Evolutionary conservation across 768 basidiomycete species (phyloP).

Genomic region (Antrodiella citrinella): DNA sequence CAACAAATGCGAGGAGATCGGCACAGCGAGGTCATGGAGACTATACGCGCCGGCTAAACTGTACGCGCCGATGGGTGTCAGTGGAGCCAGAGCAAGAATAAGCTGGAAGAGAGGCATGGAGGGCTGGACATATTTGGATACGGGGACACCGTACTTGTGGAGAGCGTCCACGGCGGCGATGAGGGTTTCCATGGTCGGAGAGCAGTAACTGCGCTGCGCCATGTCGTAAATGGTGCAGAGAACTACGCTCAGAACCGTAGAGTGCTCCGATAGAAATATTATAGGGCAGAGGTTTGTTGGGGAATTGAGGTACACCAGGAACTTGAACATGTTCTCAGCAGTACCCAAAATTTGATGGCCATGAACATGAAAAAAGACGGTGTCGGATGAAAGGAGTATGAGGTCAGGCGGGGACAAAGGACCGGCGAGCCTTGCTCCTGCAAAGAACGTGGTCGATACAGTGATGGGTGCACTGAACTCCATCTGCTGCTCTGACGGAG

Average conservation of each 20-base stretch:
- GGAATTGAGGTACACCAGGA: slow-evolving; percentile 40
- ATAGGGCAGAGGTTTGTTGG: slow-evolving; percentile 37
- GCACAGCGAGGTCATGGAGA: slow-evolving; percentile 65
- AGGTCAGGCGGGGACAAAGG: slow-evolving; percentile 46
- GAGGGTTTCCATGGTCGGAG: slow-evolving; percentile 56
- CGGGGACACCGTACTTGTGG: slow-evolving; percentile 52
- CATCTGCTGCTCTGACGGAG: slow-evolving; percentile 8
- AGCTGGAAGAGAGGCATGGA: slow-evolving; percentile 47
- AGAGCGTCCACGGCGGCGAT: slow-evolving; percentile 48
- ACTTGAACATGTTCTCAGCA: slow-evolving; percentile 59
- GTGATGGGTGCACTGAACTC: slow-evolving; percentile 43
- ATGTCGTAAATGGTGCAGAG: slow-evolving; percentile 67
- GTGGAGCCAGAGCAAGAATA: slow-evolving; percentile 59
- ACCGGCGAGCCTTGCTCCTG: slow-evolving; percentile 50
- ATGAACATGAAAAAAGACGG: slow-evolving; percentile 82
- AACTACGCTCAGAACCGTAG: slow-evolving; percentile 60
- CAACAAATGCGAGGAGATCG: slow-evolving; percentile 67
- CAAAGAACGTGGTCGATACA: slow-evolving; percentile 78
- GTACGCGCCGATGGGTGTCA: slow-evolving; percentile 65
- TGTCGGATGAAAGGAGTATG: slow-evolving; percentile 62
- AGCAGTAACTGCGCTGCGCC: slow-evolving; percentile 65
- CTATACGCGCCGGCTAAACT: slow-evolving; percentile 59
- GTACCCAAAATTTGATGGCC: slow-evolving; percentile 43
- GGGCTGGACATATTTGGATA: slow-evolving; percentile 39
- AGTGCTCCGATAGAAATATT: slow-evolving; percentile 51